Evolutionary conservation across 306 rosid species (phyloP).

Genomic region (Betula pendula): DNA sequence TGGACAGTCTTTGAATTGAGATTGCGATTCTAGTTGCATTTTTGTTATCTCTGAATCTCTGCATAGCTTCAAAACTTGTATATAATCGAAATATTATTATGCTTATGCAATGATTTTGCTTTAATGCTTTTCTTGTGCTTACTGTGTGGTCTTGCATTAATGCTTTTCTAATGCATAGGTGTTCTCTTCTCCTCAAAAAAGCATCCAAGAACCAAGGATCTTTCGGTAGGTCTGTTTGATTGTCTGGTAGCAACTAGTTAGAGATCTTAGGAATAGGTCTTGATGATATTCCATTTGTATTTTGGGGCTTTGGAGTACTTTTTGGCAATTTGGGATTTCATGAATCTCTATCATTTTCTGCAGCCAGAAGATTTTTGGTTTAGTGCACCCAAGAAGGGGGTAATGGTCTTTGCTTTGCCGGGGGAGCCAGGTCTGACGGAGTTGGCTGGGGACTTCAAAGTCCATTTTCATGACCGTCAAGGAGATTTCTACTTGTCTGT

Average conservation of each 20-base stretch:
- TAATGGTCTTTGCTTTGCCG: conserved; percentile 94
- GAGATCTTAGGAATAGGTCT: conserved; percentile 21
- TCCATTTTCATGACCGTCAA: conserved; percentile 92
- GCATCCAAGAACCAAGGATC: conserved; percentile 93
- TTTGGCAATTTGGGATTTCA: conserved; percentile 19
- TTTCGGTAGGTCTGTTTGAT: conserved; percentile 63
- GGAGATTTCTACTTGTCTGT: conserved; percentile 96
- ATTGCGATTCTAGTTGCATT: background rate
- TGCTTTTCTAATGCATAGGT: conserved; percentile 52
- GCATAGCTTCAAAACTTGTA: background rate
- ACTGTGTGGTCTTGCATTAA: conserved; percentile 10
- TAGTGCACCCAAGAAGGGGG: conserved; percentile 95
- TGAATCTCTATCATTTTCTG: conserved; percentile 14
- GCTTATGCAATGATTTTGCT: conserved; percentile 10
- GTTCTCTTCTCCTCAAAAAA: conserved; percentile 89
- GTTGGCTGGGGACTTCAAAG: conserved; percentile 86
- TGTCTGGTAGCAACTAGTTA: conserved; percentile 17
- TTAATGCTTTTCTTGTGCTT: conserved; percentile 29
- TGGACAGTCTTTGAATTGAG: background rate
- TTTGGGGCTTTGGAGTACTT: conserved; percentile 12
- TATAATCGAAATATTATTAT: background rate
- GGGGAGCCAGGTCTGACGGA: conserved; percentile 98
- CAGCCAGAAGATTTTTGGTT: conserved; percentile 98
- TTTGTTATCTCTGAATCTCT: background rate
- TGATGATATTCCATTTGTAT: conserved; percentile 8